Percentiles rank a stretch among this genome's conserved stretches.
phyloP scores from a whole-genome alignment of 73 alveolate genomes.

The Urostyla sp. region DNA sequence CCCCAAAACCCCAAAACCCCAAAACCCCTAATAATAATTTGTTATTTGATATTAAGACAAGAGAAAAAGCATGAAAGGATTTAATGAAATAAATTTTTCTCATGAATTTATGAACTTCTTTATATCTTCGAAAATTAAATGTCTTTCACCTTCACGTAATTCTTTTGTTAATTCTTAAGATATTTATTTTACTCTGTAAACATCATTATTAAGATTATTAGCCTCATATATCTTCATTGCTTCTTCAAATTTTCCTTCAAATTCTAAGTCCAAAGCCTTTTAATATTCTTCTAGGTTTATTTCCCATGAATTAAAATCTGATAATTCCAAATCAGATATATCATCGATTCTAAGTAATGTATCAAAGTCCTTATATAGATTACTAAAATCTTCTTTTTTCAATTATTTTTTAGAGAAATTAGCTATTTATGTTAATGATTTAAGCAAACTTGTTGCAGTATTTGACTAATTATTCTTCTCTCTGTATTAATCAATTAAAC shows the following conservation, averaged over 20 bases:
- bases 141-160: slow-evolving; percentile 59
- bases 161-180: slow-evolving; percentile 59
- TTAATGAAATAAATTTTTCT: slow-evolving; percentile 5
- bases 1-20: too few relatives aligned
- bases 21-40: too few relatives aligned
- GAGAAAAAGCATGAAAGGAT: neutral
- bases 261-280: slow-evolving; percentile 70
- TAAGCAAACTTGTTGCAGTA: slow-evolving; percentile 24
- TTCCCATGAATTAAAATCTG: slow-evolving; percentile 79
- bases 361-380: slow-evolving; percentile 68
- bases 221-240: slow-evolving; percentile 72
- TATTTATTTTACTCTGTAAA: slow-evolving; percentile 68
- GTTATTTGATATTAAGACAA: too few relatives aligned
- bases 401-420: slow-evolving; percentile 69
- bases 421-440: slow-evolving; percentile 63
- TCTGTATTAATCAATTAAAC: slow-evolving; percentile 41
- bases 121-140: slow-evolving; percentile 45
- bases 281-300: slow-evolving; percentile 76
- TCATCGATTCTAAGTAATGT: slow-evolving; percentile 70
- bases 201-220: slow-evolving; percentile 70
- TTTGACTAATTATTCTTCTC: slow-evolving; percentile 48
- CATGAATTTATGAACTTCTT: slow-evolving; percentile 32
- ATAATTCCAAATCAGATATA: slow-evolving; percentile 63
- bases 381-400: slow-evolving; percentile 71
- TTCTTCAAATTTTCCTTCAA: slow-evolving; percentile 75